Evolutionary conservation across 2,329 filamentous ascomycete genomes (phyloP).

Genomic region (Stemphylium vesicarium): DNA sequence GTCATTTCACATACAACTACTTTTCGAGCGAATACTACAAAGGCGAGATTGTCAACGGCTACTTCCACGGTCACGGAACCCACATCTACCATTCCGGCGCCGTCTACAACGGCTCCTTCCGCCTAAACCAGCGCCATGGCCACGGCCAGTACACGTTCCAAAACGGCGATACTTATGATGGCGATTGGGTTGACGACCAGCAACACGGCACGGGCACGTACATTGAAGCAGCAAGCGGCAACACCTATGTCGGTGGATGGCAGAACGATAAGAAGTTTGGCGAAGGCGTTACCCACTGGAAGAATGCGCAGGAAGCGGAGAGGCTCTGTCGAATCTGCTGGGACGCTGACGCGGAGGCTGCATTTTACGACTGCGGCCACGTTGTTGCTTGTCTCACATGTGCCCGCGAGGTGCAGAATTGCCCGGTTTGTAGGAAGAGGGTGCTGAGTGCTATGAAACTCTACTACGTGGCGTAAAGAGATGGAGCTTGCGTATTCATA

Average conservation of each 20-base stretch:
- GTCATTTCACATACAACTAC: conserved; percentile 59
- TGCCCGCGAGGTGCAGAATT: conserved; percentile 63
- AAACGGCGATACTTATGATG: conserved; percentile 68
- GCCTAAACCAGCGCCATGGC: conserved; percentile 60
- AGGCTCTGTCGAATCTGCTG: conserved; percentile 68
- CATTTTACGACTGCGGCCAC: conserved; percentile 69
- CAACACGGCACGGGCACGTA: conserved; percentile 66
- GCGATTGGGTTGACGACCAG: conserved; percentile 68
- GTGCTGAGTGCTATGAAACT: conserved; percentile 65
- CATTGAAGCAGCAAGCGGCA: conserved; percentile 62
- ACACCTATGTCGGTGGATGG: conserved; percentile 67
- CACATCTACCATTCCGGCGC: conserved; percentile 62
- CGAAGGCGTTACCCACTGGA: conserved; percentile 67
- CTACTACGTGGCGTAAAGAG: conserved; percentile 50
- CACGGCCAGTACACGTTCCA: conserved; percentile 64
- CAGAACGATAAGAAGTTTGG: conserved; percentile 66
- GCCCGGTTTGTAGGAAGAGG: conserved; percentile 66
- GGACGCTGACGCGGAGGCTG: conserved; percentile 63
- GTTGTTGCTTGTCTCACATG: conserved; percentile 67
- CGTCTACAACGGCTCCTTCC: conserved; percentile 63
- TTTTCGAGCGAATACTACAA: conserved; percentile 64
- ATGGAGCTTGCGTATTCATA: neutral
- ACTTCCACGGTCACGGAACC: conserved; percentile 61
- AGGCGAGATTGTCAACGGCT: conserved; percentile 56
- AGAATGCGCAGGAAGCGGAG: conserved; percentile 66